These are phyloP conservation scores for Rosa rugosa DNA, from an alignment of 306 rosid species.

Conservation along the genomic window DNA sequence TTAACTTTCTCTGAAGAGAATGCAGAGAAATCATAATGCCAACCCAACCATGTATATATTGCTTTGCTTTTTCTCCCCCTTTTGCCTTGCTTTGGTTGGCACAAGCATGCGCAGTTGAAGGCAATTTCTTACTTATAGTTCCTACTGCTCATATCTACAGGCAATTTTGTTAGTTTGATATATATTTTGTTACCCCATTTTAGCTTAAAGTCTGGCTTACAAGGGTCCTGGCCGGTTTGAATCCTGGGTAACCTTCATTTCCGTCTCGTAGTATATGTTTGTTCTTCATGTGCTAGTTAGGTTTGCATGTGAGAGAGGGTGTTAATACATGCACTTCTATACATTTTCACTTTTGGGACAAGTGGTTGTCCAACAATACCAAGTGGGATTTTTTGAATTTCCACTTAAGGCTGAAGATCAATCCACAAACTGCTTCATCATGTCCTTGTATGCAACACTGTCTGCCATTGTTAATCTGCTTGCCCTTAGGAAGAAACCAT, in stretches of 20 bases:
- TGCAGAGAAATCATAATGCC: not conserved
- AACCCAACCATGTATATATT: not conserved
- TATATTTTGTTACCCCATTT: too few relatives aligned
- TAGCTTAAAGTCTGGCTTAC: too few relatives aligned
- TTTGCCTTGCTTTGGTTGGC: not conserved
- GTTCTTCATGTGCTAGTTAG: too few relatives aligned
- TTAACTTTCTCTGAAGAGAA: not conserved
- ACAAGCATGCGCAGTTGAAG: not conserved
- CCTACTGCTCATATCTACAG: too few relatives aligned
- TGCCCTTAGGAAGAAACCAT: conserved; percentile 24
- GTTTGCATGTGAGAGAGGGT: not conserved
- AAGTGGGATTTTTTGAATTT: conserved; percentile 35
- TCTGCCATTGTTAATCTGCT: conserved; percentile 41
- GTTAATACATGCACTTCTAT: not conserved
- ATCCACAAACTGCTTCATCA: conserved; percentile 18
- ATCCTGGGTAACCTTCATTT: too few relatives aligned
- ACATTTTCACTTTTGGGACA: not conserved
- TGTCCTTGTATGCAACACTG: conserved; percentile 28
- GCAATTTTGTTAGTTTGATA: too few relatives aligned
- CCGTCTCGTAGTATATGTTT: too few relatives aligned
- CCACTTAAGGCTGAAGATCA: conserved; percentile 31
- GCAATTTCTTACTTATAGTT: too few relatives aligned
- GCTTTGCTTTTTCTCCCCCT: not conserved
- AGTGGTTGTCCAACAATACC: conserved; percentile 7
- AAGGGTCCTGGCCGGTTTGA: too few relatives aligned